These are phyloP conservation scores for Cladophialophora exuberans DNA, from an alignment of 2,329 filamentous ascomycete species.

Conservation along the genomic window DNA sequence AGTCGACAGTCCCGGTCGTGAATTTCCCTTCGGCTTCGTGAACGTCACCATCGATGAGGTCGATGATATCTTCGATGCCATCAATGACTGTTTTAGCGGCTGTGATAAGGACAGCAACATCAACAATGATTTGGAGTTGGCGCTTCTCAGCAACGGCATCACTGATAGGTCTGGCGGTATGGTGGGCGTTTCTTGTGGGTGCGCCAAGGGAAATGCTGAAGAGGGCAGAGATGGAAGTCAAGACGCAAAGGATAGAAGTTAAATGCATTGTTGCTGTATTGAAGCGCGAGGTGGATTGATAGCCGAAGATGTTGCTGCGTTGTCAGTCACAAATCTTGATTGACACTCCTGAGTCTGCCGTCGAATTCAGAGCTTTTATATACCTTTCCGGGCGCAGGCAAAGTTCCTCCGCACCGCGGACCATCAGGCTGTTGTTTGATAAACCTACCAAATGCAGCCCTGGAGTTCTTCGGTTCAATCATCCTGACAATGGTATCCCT, in stretches of 20 bases:
- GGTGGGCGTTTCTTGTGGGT: not conserved
- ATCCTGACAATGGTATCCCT: not conserved
- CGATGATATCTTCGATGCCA: not conserved
- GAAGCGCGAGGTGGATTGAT: not conserved
- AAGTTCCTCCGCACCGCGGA: not conserved
- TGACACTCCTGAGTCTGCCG: no score
- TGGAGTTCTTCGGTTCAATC: not conserved
- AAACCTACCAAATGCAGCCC: not conserved
- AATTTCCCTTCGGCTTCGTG: not conserved
- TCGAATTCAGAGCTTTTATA: no score
- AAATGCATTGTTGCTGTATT: not conserved
- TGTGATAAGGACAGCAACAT: not conserved
- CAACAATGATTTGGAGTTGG: slow-evolving; percentile 2
- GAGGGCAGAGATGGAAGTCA: not conserved
- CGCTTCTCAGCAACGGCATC: not conserved
- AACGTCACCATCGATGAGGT: not conserved
- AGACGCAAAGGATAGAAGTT: not conserved
- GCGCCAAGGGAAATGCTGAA: not conserved
- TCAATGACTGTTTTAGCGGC: not conserved
- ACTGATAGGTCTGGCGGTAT: not conserved
- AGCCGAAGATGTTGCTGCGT: not conserved
- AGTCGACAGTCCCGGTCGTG: not conserved
- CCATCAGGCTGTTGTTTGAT: not conserved
- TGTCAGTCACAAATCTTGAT: no score
- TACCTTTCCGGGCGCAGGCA: not conserved